These are phyloP conservation scores for Rubus parviflorus DNA, from an alignment of 306 rosid species.

Conservation along the genomic window DNA sequence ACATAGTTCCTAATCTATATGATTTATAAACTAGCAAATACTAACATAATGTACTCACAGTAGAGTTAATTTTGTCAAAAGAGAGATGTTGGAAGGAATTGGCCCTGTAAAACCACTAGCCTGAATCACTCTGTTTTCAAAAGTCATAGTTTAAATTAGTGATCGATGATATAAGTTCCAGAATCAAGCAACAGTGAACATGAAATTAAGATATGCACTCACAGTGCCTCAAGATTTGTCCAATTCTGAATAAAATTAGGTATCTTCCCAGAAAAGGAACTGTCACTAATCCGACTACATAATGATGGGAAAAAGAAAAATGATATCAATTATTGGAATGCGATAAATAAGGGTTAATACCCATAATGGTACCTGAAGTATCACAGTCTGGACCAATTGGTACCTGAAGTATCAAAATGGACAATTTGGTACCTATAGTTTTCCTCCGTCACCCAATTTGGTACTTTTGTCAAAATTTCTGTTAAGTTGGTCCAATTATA, in stretches of 20 bases:
- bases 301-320: background rate
- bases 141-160: conserved; percentile 9
- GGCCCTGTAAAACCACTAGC: conserved; percentile 81
- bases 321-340: background rate
- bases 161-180: background rate
- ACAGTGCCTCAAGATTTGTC: conserved; percentile 51
- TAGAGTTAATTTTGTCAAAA: conserved; percentile 14
- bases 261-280: conserved; percentile 53
- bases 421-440: no score
- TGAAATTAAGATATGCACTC: conserved; percentile 22
- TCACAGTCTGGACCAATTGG: no score
- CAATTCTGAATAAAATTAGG: conserved; percentile 56
- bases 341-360: no score
- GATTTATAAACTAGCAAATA: no score
- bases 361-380: no score
- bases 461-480: no score
- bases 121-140: conserved; percentile 46
- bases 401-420: no score
- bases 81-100: conserved; percentile 58
- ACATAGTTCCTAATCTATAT: no score
- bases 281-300: conserved; percentile 66
- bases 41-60: no score
- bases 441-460: no score
- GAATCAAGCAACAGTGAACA: background rate
- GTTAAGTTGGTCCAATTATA: no score